These are phyloP conservation scores for Cymodocea nodosa DNA, from an alignment of 116 monocot genomes.

Conservation along the genomic window DNA sequence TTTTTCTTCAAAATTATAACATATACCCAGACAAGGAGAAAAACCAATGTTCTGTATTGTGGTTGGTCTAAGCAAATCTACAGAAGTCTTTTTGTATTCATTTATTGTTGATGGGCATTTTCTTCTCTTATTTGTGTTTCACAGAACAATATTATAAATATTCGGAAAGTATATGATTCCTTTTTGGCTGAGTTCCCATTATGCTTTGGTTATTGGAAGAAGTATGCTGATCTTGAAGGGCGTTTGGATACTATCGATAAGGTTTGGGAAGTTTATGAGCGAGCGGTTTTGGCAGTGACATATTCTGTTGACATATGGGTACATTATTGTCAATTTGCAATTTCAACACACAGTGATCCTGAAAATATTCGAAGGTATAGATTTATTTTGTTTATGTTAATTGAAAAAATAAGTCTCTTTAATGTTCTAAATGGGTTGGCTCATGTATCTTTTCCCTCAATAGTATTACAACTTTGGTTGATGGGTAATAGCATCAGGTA, in stretches of 20 bases:
- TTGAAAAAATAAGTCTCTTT: not conserved
- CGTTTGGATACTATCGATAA: slow-evolving; percentile 59
- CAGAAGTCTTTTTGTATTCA: not conserved
- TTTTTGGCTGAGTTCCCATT: slow-evolving; percentile 96
- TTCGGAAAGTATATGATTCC: slow-evolving; percentile 86
- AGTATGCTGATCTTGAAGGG: slow-evolving; percentile 94
- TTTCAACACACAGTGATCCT: slow-evolving; percentile 82
- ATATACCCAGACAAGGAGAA: no score
- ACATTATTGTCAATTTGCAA: slow-evolving; percentile 88
- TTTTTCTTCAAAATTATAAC: no score
- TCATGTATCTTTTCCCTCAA: no score
- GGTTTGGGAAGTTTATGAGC: slow-evolving; percentile 92
- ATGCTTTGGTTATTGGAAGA: slow-evolving; percentile 99
- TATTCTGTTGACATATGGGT: slow-evolving; percentile 99
- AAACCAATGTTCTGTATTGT: no score
- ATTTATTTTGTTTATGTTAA: not conserved
- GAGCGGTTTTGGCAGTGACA: slow-evolving; percentile 89
- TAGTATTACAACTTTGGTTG: no score
- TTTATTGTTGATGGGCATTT: not conserved
- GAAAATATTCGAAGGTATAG: slow-evolving; percentile 79
- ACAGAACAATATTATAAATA: slow-evolving; percentile 73
- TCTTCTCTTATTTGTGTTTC: slow-evolving; percentile 7
- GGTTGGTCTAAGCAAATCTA: no score
- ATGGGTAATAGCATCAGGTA: no score
- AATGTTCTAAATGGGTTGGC: no score